Evolutionary conservation across 192 early-diverging fungal species (phyloP).

Genomic region (Bifiguratus adelaidae): DNA sequence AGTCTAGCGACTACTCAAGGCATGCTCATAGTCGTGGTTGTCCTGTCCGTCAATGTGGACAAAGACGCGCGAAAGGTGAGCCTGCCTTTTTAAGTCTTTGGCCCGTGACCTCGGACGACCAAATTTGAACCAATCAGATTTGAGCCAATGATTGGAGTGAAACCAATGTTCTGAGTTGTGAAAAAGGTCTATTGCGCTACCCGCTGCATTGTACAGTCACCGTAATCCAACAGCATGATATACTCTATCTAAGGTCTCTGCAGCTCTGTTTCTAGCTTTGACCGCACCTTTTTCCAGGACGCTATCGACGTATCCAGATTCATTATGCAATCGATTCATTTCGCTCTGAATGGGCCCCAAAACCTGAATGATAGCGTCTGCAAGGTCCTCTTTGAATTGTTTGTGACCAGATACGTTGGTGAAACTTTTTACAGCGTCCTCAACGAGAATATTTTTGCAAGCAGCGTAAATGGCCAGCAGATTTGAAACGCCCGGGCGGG

Average conservation of each 20-base stretch:
- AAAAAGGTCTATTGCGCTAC: no score
- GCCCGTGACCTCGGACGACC: no score
- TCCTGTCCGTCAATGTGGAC: no score
- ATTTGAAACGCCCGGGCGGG: conserved; percentile 76
- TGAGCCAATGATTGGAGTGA: no score
- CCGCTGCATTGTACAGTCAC: no score
- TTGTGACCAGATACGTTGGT: conserved; percentile 33
- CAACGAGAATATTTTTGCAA: conserved; percentile 20
- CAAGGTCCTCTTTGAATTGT: conserved; percentile 64
- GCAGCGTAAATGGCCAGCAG: conserved; percentile 70
- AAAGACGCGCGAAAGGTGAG: no score
- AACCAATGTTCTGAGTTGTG: no score
- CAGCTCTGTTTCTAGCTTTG: conserved; percentile 48
- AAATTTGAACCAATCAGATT: no score
- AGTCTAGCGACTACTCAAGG: no score
- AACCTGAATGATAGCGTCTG: conserved; percentile 45
- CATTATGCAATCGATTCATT: conserved; percentile 39
- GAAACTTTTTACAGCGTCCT: conserved; percentile 38
- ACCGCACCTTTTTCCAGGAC: conserved; percentile 56
- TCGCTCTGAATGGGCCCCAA: conserved; percentile 61
- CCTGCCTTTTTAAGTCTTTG: no score
- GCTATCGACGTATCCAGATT: conserved; percentile 47
- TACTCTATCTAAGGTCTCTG: conserved; percentile 42
- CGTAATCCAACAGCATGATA: conserved; percentile 44
- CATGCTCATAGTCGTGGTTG: no score